These are phyloP conservation scores for Adansonia madagascariensis DNA, from an alignment of 441 rosid genomes.

Conservation along the genomic window DNA sequence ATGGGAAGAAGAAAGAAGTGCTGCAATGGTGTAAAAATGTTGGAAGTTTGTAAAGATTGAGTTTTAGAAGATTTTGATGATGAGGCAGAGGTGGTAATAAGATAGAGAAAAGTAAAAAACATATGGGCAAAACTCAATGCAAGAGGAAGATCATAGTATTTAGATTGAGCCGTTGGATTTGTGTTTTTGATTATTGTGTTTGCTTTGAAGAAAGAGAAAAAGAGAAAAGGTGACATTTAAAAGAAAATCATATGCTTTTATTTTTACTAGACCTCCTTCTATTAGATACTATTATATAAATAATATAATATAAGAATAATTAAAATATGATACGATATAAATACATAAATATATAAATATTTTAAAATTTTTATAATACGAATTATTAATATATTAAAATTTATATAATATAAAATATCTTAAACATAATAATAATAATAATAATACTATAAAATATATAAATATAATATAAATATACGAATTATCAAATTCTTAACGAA, in stretches of 20 bases:
- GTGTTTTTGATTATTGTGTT: not conserved
- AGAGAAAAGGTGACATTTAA: not conserved
- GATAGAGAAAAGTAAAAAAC: constrained; percentile 17
- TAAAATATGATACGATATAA: too few relatives aligned
- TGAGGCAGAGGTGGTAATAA: not conserved
- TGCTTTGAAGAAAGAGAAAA: constrained; percentile 1
- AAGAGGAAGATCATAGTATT: not conserved
- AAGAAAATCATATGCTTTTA: constrained; percentile 26
- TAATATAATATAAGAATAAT: too few relatives aligned
- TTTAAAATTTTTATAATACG: too few relatives aligned
- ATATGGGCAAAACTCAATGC: constrained; percentile 7
- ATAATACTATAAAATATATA: too few relatives aligned
- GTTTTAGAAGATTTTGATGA: constrained; percentile 11
- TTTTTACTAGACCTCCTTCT: too few relatives aligned
- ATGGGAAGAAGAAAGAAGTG: not conserved
- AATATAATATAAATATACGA: too few relatives aligned
- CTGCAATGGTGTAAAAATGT: not conserved
- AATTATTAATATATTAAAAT: too few relatives aligned
- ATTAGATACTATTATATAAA: too few relatives aligned
- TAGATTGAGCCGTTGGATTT: not conserved
- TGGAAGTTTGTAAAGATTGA: not conserved
- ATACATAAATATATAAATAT: too few relatives aligned
- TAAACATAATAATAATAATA: too few relatives aligned
- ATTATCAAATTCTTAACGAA: too few relatives aligned
- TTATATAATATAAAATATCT: too few relatives aligned